These are phyloP conservation scores for Geosiphon pyriformis DNA, from an alignment of 192 early-diverging fungal species.

Conservation along the genomic window DNA sequence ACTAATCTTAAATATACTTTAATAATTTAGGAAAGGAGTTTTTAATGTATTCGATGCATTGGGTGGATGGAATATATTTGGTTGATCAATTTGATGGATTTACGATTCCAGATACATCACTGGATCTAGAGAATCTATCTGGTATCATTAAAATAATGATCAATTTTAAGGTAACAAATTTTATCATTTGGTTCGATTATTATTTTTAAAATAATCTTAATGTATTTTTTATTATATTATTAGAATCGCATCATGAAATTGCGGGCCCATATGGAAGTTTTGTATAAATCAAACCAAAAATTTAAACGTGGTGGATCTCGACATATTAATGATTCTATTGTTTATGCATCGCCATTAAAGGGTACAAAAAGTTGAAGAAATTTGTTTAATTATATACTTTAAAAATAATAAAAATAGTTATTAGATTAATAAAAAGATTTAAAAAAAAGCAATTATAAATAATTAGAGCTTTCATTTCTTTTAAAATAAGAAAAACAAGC, in stretches of 20 bases:
- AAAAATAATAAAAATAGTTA: too few relatives aligned
- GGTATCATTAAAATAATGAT: constrained; percentile 13
- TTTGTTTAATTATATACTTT: too few relatives aligned
- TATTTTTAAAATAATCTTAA: constrained; percentile 1
- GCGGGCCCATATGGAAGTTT: constrained; percentile 6
- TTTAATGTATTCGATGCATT: constrained; percentile 23
- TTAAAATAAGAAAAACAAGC: too few relatives aligned
- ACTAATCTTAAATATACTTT: constrained; percentile 19
- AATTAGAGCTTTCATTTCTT: too few relatives aligned
- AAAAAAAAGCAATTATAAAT: too few relatives aligned
- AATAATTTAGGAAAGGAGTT: constrained; percentile 22
- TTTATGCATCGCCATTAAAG: constrained; percentile 2
- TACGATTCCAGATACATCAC: constrained; percentile 21
- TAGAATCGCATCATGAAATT: constrained; percentile 9
- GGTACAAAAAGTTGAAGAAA: too few relatives aligned
- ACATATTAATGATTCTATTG: constrained; percentile 11
- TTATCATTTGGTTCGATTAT: constrained; percentile 15
- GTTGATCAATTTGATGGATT: constrained; percentile 21
- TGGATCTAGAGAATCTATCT: constrained; percentile 18
- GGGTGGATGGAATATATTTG: constrained; percentile 18
- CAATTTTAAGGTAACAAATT: constrained; percentile 13
- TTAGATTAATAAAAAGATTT: too few relatives aligned
- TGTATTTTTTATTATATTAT: constrained; percentile 3
- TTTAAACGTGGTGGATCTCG: constrained; percentile 8
- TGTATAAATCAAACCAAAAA: constrained; percentile 7